Evolutionary conservation across 169 alveolate species (phyloP).

Genomic region (Eimeria sp.): DNA sequence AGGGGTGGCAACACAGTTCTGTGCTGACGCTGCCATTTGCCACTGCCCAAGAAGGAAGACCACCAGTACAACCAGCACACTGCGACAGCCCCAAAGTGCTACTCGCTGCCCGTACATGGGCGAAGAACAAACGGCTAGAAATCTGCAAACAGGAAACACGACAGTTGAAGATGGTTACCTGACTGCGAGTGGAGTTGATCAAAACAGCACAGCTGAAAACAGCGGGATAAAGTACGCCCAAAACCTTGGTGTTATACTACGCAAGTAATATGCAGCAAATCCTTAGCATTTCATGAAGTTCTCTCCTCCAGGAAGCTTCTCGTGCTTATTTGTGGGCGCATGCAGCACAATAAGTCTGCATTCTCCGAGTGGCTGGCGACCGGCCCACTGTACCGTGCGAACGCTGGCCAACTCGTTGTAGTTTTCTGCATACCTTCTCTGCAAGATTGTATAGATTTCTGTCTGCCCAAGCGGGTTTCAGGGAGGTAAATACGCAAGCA

Average conservation of each 20-base stretch:
- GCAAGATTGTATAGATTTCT: slow-evolving; percentile 77
- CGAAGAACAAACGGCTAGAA: slow-evolving; percentile 77
- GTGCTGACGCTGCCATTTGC: slow-evolving; percentile 79
- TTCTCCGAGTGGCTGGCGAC: background rate
- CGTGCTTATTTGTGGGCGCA: background rate
- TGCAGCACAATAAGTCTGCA: background rate
- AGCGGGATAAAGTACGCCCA: background rate
- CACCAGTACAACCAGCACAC: slow-evolving; percentile 37
- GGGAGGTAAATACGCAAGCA: slow-evolving; percentile 81
- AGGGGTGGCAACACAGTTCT: slow-evolving; percentile 83
- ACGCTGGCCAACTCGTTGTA: background rate
- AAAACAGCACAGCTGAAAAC: background rate
- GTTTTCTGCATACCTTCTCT: slow-evolving; percentile 44
- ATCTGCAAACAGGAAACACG: slow-evolving; percentile 33
- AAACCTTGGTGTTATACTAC: background rate
- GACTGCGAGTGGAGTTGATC: background rate
- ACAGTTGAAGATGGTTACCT: background rate
- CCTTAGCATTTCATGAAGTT: background rate
- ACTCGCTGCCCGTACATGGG: slow-evolving; percentile 83
- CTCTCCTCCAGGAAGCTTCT: background rate
- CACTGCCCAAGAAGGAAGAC: slow-evolving; percentile 71
- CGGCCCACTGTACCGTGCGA: background rate
- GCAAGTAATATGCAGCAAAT: background rate
- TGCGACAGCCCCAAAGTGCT: slow-evolving; percentile 44
- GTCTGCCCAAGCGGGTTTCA: slow-evolving; percentile 84